These are phyloP conservation scores for Ogataea dorogensis DNA, from an alignment of 805 yeast species.

Conservation along the genomic window DNA sequence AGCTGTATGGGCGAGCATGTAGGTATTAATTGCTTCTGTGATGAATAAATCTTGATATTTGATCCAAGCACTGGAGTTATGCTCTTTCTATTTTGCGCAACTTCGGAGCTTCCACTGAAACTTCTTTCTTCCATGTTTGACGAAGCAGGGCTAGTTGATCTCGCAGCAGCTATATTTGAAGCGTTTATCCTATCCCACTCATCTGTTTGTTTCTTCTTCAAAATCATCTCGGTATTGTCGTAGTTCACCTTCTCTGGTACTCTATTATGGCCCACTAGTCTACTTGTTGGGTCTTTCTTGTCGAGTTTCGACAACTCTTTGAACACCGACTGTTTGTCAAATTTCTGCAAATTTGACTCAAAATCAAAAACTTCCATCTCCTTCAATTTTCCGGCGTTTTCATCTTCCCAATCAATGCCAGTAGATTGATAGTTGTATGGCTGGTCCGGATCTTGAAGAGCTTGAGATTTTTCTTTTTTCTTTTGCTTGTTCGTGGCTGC, in stretches of 20 bases:
- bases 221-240: conserved; percentile 73
- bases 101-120: conserved; percentile 21
- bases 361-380: conserved; percentile 75
- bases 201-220: conserved; percentile 44
- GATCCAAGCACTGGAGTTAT: conserved; percentile 15
- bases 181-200: conserved; percentile 48
- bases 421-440: conserved; percentile 26
- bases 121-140: conserved; percentile 23
- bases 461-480: conserved; percentile 18
- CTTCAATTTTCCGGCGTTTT: conserved; percentile 48
- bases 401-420: conserved; percentile 47
- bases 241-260: conserved; percentile 49
- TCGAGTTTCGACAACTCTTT: conserved; percentile 71
- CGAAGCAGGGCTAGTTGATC: conserved; percentile 20
- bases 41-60: conserved; percentile 16
- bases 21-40: conserved; percentile 41
- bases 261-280: conserved; percentile 77
- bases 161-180: conserved; percentile 1
- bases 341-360: conserved; percentile 73
- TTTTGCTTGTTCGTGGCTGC: conserved; percentile 9
- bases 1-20: conserved; percentile 77
- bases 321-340: conserved; percentile 78
- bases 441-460: conserved; percentile 18
- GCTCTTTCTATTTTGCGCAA: conserved; percentile 19
- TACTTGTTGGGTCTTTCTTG: conserved; percentile 51